These are phyloP conservation scores for Brassica balearica DNA, from an alignment of 441 rosid species.

Conservation along the genomic window DNA sequence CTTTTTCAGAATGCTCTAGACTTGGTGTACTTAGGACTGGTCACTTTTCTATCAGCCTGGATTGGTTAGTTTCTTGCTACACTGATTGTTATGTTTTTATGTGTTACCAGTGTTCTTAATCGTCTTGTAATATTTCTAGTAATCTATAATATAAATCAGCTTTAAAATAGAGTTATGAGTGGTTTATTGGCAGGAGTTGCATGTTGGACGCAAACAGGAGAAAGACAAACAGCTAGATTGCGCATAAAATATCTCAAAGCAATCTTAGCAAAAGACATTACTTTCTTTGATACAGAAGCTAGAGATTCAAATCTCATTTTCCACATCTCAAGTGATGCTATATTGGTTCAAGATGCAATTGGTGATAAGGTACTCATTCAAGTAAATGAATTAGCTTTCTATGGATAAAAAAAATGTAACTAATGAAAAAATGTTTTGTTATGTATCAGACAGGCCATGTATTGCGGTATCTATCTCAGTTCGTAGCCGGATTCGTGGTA, in stretches of 20 bases:
- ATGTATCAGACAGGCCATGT: slow-evolving; percentile 75
- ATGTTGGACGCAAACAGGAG: slow-evolving; percentile 85
- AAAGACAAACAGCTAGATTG: slow-evolving; percentile 81
- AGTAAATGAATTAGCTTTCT: background rate
- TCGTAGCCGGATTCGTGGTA: slow-evolving; percentile 67
- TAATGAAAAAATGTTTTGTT: slow-evolving; percentile 14
- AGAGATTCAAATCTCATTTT: slow-evolving; percentile 68
- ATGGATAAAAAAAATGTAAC: background rate
- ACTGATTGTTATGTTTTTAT: background rate
- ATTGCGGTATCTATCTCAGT: slow-evolving; percentile 76
- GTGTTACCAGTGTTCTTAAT: background rate
- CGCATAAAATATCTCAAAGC: slow-evolving; percentile 73
- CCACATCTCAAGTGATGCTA: slow-evolving; percentile 82
- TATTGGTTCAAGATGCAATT: slow-evolving; percentile 87
- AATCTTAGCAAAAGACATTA: slow-evolving; percentile 63
- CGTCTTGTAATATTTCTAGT: no score
- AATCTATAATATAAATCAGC: no score
- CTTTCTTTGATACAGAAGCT: slow-evolving; percentile 76
- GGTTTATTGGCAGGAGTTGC: slow-evolving; percentile 41
- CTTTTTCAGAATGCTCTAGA: slow-evolving; percentile 65
- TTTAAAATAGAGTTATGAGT: background rate
- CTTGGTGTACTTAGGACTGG: slow-evolving; percentile 72
- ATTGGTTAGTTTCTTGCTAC: slow-evolving; percentile 52
- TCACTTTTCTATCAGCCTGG: slow-evolving; percentile 71
- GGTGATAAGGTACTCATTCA: slow-evolving; percentile 72